Evolutionary conservation across 2,329 filamentous ascomycete species (phyloP).

Genomic region (Epichloe sp.): DNA sequence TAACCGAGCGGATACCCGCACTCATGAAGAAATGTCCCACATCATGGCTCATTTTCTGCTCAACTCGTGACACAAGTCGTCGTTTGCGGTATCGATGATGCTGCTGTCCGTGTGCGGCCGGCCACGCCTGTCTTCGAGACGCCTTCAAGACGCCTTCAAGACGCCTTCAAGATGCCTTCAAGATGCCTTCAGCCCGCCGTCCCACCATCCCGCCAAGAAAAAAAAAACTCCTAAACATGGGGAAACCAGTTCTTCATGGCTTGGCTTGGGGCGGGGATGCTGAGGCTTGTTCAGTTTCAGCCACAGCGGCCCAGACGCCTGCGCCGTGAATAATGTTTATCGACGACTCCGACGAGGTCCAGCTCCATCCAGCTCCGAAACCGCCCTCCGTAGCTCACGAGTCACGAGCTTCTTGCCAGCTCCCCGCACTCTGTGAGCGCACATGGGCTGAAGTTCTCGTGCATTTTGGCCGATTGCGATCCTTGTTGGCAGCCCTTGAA

Average conservation of each 20-base stretch:
- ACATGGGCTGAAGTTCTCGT: no score
- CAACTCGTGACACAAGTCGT: neutral
- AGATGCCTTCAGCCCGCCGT: no score
- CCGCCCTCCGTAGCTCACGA: neutral
- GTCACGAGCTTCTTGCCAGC: neutral
- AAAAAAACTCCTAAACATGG: neutral
- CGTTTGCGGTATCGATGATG: neutral
- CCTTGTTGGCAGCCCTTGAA: neutral
- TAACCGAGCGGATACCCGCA: no score
- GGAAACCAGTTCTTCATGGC: neutral
- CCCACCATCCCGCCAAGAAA: neutral
- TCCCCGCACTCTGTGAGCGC: neutral
- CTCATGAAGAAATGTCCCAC: no score
- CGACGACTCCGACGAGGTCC: neutral
- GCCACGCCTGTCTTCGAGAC: neutral
- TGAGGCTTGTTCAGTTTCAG: neutral
- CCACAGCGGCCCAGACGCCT: neutral
- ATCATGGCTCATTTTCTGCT: neutral
- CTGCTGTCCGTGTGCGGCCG: neutral
- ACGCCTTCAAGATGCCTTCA: no score
- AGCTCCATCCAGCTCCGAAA: neutral
- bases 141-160: no score
- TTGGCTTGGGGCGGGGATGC: neutral
- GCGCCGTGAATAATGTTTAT: neutral
- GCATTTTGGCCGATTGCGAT: neutral